Percentiles rank a stretch among this genome's conserved stretches.
Evolutionary conservation across 2,329 filamentous ascomycete genomes (phyloP).

Genomic region (Rhynchosporium agropyri): DNA sequence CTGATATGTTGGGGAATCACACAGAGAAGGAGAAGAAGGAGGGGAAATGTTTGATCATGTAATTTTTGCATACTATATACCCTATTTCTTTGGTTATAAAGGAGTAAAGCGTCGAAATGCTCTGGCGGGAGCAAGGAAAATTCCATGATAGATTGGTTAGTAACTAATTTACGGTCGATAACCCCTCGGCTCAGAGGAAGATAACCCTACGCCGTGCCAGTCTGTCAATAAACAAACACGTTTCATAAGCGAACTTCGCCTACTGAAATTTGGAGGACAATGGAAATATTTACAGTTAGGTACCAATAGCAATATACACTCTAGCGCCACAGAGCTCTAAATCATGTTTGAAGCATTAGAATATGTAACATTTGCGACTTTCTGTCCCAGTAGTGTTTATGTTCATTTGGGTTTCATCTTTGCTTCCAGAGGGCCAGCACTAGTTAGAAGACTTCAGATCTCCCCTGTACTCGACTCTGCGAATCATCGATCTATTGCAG

Average conservation of each 20-base stretch:
- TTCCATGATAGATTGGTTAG: too few species aligned
- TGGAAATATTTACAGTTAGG: too few species aligned
- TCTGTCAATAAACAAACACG: too few species aligned
- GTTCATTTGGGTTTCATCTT: too few species aligned
- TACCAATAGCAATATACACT: background rate
- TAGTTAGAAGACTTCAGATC: slow-evolving; percentile 37
- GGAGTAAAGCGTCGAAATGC: background rate
- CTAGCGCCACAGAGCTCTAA: too few species aligned
- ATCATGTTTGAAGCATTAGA: too few species aligned
- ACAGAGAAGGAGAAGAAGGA: slow-evolving; percentile 41
- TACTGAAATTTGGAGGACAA: too few species aligned
- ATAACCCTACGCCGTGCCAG: too few species aligned
- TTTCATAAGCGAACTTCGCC: too few species aligned
- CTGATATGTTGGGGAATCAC: slow-evolving; percentile 16
- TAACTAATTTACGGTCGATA: too few species aligned
- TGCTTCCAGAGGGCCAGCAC: background rate
- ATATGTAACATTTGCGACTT: background rate
- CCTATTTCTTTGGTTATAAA: slow-evolving; percentile 1
- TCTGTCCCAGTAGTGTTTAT: background rate
- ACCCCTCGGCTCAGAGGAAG: too few species aligned
- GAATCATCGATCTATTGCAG: slow-evolving; percentile 34
- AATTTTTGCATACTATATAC: slow-evolving; percentile 31
- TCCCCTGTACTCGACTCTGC: slow-evolving; percentile 35
- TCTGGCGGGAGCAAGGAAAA: too few species aligned
- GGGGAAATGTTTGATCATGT: slow-evolving; percentile 59